phyloP scores from a whole-genome alignment of 495 filamentous ascomycete species.

The Penicillium argentinense region DNA sequence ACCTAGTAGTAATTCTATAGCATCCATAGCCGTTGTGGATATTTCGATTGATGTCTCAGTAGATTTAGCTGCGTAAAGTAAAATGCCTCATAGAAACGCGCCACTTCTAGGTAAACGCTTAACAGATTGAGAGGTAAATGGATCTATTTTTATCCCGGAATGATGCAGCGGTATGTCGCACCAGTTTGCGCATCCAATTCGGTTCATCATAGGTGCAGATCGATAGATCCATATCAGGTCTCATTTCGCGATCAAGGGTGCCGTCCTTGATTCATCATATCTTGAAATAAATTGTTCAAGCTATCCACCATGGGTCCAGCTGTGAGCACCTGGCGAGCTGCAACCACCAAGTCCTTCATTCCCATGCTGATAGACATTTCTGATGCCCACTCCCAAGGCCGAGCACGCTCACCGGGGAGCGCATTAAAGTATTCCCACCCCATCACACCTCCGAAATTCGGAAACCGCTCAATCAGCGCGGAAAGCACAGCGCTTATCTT shows the following conservation, averaged over 20 bases:
- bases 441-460: constrained; percentile 75
- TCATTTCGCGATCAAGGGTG: constrained; percentile 4
- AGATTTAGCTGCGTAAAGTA: too few relatives aligned
- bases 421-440: constrained; percentile 88
- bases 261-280: constrained; percentile 32
- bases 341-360: constrained; percentile 41
- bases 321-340: constrained; percentile 30
- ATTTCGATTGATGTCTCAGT: too few relatives aligned
- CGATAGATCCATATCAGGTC: not conserved
- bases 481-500: constrained; percentile 45
- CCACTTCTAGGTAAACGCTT: too few relatives aligned
- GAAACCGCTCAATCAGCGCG: constrained; percentile 49
- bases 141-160: too few relatives aligned
- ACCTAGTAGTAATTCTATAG: too few relatives aligned
- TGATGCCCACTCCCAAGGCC: constrained; percentile 73
- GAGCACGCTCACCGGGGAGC: constrained; percentile 52
- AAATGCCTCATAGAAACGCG: too few relatives aligned
- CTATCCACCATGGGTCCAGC: constrained; percentile 28
- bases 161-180: too few relatives aligned
- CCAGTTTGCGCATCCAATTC: not conserved
- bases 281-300: constrained; percentile 31
- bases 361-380: constrained; percentile 54
- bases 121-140: too few relatives aligned
- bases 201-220: too few relatives aligned
- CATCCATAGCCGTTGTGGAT: too few relatives aligned